These are phyloP conservation scores for Scutellaria baicalensis DNA, from an alignment of 257 asterid genomes.

Conservation along the genomic window DNA sequence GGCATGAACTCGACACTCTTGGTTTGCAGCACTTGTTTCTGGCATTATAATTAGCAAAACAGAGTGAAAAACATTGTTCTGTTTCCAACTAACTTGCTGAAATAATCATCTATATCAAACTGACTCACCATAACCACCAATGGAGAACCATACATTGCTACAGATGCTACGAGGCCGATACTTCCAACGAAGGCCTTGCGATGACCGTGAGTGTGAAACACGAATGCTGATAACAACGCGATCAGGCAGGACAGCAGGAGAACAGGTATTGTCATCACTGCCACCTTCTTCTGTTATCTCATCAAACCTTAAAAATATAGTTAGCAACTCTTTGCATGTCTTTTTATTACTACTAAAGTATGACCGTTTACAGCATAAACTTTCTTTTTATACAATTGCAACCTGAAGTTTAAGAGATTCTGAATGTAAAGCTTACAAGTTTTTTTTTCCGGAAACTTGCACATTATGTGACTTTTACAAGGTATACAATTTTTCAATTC, in stretches of 20 bases:
- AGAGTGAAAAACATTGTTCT: not conserved
- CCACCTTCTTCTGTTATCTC: slow-evolving; percentile 45
- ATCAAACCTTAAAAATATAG: not conserved
- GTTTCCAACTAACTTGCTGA: not conserved
- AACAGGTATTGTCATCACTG: slow-evolving; percentile 28
- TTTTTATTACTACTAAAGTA: too few relatives aligned
- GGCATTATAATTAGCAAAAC: slow-evolving; percentile 1
- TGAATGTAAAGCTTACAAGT: too few relatives aligned
- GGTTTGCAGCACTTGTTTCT: slow-evolving; percentile 70
- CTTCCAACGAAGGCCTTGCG: slow-evolving; percentile 75
- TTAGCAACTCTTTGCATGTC: not conserved
- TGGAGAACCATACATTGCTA: slow-evolving; percentile 77
- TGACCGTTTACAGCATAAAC: too few relatives aligned
- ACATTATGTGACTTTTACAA: too few relatives aligned
- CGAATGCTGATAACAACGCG: slow-evolving; percentile 37
- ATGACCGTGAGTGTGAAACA: slow-evolving; percentile 39
- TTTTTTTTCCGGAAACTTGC: too few relatives aligned
- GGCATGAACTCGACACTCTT: slow-evolving; percentile 91
- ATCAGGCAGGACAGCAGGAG: slow-evolving; percentile 25
- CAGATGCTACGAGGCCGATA: slow-evolving; percentile 59
- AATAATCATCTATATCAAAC: not conserved
- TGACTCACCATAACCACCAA: slow-evolving; percentile 51
- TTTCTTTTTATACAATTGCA: too few relatives aligned
- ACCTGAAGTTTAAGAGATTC: too few relatives aligned
- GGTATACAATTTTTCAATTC: too few relatives aligned